Conservation (phyloP, 331 rosid species). For the Spiraea crenata region DNA sequence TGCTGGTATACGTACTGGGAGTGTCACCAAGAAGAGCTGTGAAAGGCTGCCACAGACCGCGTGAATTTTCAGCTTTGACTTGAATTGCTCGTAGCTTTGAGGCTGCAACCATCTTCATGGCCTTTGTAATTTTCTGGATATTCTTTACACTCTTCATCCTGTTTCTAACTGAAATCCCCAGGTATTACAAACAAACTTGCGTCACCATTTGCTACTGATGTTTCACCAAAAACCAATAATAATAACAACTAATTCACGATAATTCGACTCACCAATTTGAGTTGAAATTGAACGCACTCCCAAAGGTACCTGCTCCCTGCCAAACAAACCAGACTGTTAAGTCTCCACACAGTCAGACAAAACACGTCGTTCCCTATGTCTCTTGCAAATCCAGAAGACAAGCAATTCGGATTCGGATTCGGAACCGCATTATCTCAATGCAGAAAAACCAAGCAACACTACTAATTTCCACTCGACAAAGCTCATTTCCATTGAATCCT, state of each 20-base stretch:
- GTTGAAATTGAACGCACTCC: constrained; percentile 92
- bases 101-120: constrained; percentile 99
- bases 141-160: constrained; percentile 98
- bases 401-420: not conserved
- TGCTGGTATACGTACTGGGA: constrained; percentile 55
- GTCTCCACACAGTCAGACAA: not conserved
- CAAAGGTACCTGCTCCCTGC: constrained; percentile 68
- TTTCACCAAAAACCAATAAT: constrained; percentile 9
- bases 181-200: constrained; percentile 8
- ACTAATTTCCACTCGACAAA: not conserved
- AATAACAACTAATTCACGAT: not conserved
- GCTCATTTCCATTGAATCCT: not conserved
- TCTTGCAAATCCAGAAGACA: not conserved
- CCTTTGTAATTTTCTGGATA: constrained; percentile 98
- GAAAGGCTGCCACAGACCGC: constrained; percentile 98
- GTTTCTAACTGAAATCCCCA: constrained; percentile 61
- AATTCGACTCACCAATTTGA: constrained; percentile 68
- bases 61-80: constrained; percentile 80
- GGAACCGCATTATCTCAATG: not conserved
- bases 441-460: not conserved
- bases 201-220: not conserved
- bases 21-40: constrained; percentile 95
- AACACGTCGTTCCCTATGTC: not conserved
- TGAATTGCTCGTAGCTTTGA: constrained; percentile 92
- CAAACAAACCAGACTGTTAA: constrained; percentile 19